These are phyloP conservation scores for Botryotinia narcissicola DNA, from an alignment of 2,329 filamentous ascomycete species.

Conservation along the genomic window DNA sequence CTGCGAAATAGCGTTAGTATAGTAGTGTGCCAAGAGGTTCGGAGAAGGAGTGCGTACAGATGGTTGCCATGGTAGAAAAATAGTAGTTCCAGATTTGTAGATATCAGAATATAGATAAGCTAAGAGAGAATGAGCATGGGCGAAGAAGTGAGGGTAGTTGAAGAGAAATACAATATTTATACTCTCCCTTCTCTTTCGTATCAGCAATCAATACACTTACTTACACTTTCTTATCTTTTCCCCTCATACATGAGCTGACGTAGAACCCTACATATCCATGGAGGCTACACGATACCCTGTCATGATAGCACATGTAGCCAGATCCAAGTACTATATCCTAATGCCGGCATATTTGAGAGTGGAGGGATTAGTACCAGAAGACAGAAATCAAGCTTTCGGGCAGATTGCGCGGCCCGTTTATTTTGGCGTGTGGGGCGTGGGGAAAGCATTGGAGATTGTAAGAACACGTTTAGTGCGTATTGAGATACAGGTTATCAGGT, in stretches of 20 bases:
- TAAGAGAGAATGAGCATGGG: neutral
- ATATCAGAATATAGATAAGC: neutral
- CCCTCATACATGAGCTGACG: neutral
- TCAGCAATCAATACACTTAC: neutral
- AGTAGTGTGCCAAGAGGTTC: neutral
- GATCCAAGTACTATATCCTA: neutral
- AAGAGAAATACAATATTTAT: neutral
- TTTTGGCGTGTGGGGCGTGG: neutral
- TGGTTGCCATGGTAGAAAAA: slow-evolving; percentile 10
- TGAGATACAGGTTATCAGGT: neutral
- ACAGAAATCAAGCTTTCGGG: slow-evolving; percentile 14
- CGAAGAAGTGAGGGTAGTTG: neutral
- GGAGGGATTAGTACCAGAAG: neutral
- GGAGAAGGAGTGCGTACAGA: neutral
- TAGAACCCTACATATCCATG: neutral
- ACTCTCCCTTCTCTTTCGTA: neutral
- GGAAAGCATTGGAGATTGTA: neutral
- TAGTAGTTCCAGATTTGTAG: neutral
- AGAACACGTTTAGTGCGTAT: neutral
- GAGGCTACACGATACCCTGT: neutral
- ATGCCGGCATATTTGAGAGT: neutral
- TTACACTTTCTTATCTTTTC: neutral
- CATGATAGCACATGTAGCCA: neutral
- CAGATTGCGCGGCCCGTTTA: slow-evolving; percentile 1
- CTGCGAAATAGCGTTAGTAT: slow-evolving; percentile 9